Evolutionary conservation across 2,329 filamentous ascomycete genomes (phyloP).

Genomic region (Madurella mycetomatis): DNA sequence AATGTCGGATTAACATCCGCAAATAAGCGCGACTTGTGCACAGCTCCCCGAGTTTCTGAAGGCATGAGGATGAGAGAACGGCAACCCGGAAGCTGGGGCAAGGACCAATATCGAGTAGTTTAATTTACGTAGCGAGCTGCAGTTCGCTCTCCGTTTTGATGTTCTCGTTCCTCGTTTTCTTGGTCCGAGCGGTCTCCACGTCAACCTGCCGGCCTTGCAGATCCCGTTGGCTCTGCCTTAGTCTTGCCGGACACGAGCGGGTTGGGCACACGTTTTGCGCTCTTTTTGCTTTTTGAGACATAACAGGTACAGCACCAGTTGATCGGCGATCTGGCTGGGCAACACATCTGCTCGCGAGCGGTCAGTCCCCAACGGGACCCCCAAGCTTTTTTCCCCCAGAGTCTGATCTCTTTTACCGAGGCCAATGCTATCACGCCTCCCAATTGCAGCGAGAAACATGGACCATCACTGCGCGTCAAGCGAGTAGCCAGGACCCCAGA

Average conservation of each 20-base stretch:
- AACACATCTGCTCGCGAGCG: not conserved
- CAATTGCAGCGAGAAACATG: too few relatives aligned
- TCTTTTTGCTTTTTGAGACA: constrained; percentile 8
- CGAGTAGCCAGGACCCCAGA: too few relatives aligned
- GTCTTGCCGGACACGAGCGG: constrained; percentile 15
- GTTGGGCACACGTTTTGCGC: constrained; percentile 3
- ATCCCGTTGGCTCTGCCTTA: constrained; percentile 13
- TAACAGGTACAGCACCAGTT: not conserved
- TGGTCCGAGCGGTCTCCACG: constrained; percentile 10
- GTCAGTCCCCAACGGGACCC: not conserved
- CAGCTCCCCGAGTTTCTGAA: not conserved
- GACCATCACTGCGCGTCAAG: too few relatives aligned
- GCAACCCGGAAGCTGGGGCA: constrained; percentile 1
- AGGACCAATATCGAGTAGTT: constrained; percentile 3
- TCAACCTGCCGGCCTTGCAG: constrained; percentile 19
- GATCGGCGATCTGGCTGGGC: constrained; percentile 10
- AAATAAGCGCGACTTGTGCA: too few relatives aligned
- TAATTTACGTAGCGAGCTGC: constrained; percentile 8
- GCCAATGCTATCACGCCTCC: too few relatives aligned
- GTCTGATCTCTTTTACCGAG: too few relatives aligned
- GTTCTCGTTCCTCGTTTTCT: not conserved
- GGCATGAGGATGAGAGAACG: not conserved
- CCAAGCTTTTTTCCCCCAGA: too few relatives aligned
- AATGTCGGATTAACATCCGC: not conserved
- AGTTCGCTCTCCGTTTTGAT: not conserved